Evolutionary conservation across 768 basidiomycete species (phyloP), one percentile per base, ranked within the genome.

Genomic region (Xerocomus potaroensis): DNA sequence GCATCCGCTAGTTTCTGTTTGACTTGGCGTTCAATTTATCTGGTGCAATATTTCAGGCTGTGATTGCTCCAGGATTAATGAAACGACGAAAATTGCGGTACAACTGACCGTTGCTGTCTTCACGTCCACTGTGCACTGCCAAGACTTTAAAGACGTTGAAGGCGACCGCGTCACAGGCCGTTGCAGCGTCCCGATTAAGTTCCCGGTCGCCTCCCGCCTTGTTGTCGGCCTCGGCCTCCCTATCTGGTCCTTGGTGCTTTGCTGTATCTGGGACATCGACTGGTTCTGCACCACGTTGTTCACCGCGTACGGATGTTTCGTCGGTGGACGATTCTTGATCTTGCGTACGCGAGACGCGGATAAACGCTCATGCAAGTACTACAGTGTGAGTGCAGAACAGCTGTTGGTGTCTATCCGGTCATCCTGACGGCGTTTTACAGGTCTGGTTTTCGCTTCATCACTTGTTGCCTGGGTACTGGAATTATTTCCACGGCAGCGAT

Each of bases 111-210:
- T 67, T 4, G 61, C 62, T 0, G 67, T 74, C n/a, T 66, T 76
- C 34, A 55, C 67, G 1, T 75, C 75, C 1, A 77, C 75, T 3
- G 69, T 76, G 10, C 75, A 77, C n/a, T 69, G 72, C 1, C 73
- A 76, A 57, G 77, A 78, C 48, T 78, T 73, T 46, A 64, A 71
- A 18, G 76, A 78, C 42, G 54, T 68, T 11, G 60, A 63, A 10
- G 77, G 77, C 0, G 77, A 76, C 42, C 53, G 56, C 4, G 43
- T 62, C 11, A 60, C 61, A 0, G 72, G 72, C 1, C 65, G 76
- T 5, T 21, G 60, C 3, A 78, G 75, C 0, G 53, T 78, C 18
- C 77, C 76, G 1, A 72, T 77, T 40, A 62, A 67, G 23, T 67
- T 69, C 23, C 76, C 77, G 1, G 45, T 60, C 18, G 22, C 59